A percentile compares a stretch with the other conserved stretches of the same genome.
phyloP scores from a whole-genome alignment of 352 stramenopile genomes.

The Achlya hypogyna region DNA sequence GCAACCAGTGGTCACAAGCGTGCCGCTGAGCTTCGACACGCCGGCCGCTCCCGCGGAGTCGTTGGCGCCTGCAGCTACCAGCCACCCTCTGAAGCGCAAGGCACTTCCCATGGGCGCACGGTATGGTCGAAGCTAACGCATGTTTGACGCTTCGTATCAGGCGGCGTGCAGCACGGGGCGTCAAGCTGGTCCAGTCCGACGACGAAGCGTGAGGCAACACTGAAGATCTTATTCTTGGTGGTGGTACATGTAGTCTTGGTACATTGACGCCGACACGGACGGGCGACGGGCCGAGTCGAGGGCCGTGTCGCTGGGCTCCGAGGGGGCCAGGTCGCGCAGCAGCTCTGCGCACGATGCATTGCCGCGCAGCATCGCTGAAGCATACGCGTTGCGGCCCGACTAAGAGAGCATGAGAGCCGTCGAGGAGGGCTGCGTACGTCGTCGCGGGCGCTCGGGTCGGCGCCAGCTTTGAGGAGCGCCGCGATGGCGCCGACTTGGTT shows the following conservation, averaged over 20 bases:
- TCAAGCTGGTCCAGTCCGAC: not conserved
- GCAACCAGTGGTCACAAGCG: not conserved
- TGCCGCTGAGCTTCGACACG: not conserved
- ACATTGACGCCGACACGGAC: not conserved
- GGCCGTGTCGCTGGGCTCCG: not conserved
- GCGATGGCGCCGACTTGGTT: constrained; percentile 54
- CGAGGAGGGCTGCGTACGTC: constrained; percentile 9
- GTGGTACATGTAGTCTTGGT: not conserved
- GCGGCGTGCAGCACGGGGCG: not conserved
- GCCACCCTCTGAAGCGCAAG: constrained; percentile 15
- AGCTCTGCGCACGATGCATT: not conserved
- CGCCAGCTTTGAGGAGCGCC: constrained; percentile 39
- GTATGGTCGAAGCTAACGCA: constrained; percentile 1
- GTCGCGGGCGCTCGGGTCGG: constrained; percentile 43
- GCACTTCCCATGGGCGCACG: constrained; percentile 13
- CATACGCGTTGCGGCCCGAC: constrained; percentile 9
- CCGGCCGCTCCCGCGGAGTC: not conserved
- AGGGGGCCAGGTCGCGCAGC: not conserved
- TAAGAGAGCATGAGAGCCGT: not conserved
- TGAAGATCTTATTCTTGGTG: not conserved
- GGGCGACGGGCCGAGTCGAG: not conserved
- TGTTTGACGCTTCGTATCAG: not conserved
- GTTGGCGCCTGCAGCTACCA: not conserved
- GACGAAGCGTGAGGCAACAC: not conserved
- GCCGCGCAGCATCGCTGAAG: constrained; percentile 1